Evolutionary conservation across 176 grass and related monocot species (phyloP), one percentile per base, ranked within the genome.

Genomic region (Luzula sylvatica): DNA sequence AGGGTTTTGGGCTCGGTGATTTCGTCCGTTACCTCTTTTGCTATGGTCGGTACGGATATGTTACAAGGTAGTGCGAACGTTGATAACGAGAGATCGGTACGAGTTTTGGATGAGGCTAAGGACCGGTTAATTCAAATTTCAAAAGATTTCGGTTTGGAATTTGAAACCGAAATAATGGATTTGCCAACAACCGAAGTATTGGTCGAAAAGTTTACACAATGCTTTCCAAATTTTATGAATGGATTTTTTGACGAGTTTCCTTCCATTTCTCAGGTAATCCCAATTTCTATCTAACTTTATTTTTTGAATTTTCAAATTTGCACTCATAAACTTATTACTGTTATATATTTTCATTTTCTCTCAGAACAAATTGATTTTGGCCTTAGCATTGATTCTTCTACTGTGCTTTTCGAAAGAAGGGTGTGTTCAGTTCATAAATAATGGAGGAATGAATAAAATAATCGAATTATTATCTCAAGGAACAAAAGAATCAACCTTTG

Each of bases 361-460:
- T 66, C 77, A 88, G 90, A 78, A 52, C 52, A 88, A 86, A 64
- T 65, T 86, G 67, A 46, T 75, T 28, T 55, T 88, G 39, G 72
- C 70, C 68, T 58, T 88, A 74, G 79, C 73, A 59, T 70, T 96
- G 67, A 67, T 81, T 69, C 80, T 96, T 38, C 80, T 96, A 3
- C 52, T 96, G 43, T 96, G 90, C 54, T 86, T 71, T 60, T 96
- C 79, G 62, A 85, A 77, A 65, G 81, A 95, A 71, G 71, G 84
- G 53, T 95, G 84, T 73, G 78, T 73, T 56, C 82, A 95, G 63
- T 95, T 88, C 81, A 52, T 85, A 50, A 65, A 58, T 46, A 58
- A 51, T 78, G 84, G 77, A 71, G 90, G 90, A 70, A 95, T 95
- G 84, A 74, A 82, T 38, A 67, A 73, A 82, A 85, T 95, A 50